Evolutionary conservation across 1,139 yeast species (phyloP).

Genomic region (Insectozyma bohioensis): DNA sequence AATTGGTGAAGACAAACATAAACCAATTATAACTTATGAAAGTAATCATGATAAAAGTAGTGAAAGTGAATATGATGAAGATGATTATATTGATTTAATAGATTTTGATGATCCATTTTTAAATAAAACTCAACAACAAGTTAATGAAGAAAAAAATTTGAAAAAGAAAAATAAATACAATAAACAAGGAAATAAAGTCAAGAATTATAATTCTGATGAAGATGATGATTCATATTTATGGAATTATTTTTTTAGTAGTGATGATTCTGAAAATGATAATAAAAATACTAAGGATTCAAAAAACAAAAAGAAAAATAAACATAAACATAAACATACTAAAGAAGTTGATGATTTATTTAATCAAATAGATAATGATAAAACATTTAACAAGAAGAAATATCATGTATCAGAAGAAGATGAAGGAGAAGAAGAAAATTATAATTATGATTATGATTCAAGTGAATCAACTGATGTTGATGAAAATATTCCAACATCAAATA

Average conservation of each 20-base stretch:
- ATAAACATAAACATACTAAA: not conserved
- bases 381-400: slow-evolving; percentile 6
- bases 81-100: slow-evolving; percentile 32
- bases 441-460: slow-evolving; percentile 50
- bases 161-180: slow-evolving; percentile 10
- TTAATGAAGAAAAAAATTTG: slow-evolving; percentile 17
- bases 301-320: slow-evolving; percentile 2
- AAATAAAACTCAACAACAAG: slow-evolving; percentile 21
- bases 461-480: slow-evolving; percentile 93
- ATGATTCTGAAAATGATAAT: slow-evolving; percentile 34
- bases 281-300: slow-evolving; percentile 17
- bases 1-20: slow-evolving; percentile 18
- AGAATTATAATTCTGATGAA: slow-evolving; percentile 34
- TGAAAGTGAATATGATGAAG: slow-evolving; percentile 24
- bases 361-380: slow-evolving; percentile 23
- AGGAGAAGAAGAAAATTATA: slow-evolving; percentile 10
- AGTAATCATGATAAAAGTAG: slow-evolving; percentile 21
- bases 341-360: slow-evolving; percentile 15
- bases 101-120: slow-evolving; percentile 29
- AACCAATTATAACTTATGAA: slow-evolving; percentile 31
- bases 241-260: slow-evolving; percentile 54
- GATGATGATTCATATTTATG: slow-evolving; percentile 55
- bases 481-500: slow-evolving; percentile 56
- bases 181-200: slow-evolving; percentile 14
- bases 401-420: slow-evolving; percentile 7